Evolutionary conservation across 345 rosid genomes (phyloP), one percentile per base, ranked within the genome.

Genomic region (Salix udensis): DNA sequence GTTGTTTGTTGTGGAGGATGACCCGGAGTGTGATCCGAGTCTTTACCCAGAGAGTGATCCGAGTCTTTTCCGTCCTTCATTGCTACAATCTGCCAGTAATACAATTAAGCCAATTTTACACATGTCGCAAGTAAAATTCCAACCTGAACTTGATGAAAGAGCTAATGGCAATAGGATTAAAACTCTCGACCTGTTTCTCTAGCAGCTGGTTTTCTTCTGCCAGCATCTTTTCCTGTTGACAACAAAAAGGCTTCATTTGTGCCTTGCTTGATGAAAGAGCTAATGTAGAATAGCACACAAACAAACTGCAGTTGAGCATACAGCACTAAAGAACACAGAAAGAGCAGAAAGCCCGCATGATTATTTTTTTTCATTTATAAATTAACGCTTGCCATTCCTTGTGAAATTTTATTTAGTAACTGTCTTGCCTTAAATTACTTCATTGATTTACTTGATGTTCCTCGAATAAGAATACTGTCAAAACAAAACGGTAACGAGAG

Each of bases 151-250:
- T 9, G 26, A 13, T 55, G 62, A 55, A 55, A 55, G 14, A 55
- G 62, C 26, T 21, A 21, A n/a, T n/a, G 62, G 5, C 4, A 55
- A 55, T 8, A 9, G 14, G 62, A 55, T 55, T 8, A 55, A 8
- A 55, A n/a, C 28, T 46, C 50, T 46, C 68, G 75, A 87, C 90
- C 88, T 85, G 55, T 52, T 14, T 64, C 68, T 85, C 66, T 8
- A 87, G 84, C 30, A 60, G 46, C 46, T 64, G 73, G 19, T 87
- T 82, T 71, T 85, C 87, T 65, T 80, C 83, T 67, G 31, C 61
- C 78, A 84, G 83, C 75, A 52, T 67, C 61, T 52, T 78, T 72
- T 80, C 86, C 87, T 87, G 84, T 36, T 39, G 21, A 52, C 1
- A 55, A 13, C 5, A 52, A 26, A 39, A 4, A 26, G 74, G 9